A percentile compares a stretch with the other conserved stretches of the same genome.
Evolutionary conservation across 1,139 yeast species (phyloP).

Genomic region (Pneumocystis carinii): DNA sequence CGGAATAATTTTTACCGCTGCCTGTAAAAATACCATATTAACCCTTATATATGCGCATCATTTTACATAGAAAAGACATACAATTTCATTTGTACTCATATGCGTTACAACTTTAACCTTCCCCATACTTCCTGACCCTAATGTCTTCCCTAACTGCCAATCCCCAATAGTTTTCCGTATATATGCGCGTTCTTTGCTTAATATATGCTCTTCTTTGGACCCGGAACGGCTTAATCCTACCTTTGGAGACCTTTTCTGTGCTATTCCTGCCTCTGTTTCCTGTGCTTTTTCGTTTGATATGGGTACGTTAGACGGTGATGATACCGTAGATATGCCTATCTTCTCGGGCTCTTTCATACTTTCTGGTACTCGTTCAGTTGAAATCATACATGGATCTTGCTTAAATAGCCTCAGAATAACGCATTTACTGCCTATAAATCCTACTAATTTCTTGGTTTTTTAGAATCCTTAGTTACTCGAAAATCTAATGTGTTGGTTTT

Average conservation of each 20-base stretch:
- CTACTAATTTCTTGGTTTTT: too few relatives aligned
- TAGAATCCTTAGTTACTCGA: too few relatives aligned
- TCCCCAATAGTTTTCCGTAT: conserved; percentile 48
- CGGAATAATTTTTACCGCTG: conserved; percentile 30
- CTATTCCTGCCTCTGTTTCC: too few relatives aligned
- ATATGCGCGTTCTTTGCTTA: conserved; percentile 23
- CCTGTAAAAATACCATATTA: conserved; percentile 1
- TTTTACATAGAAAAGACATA: background rate
- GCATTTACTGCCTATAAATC: too few relatives aligned
- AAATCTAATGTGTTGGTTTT: too few relatives aligned
- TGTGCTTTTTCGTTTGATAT: too few relatives aligned
- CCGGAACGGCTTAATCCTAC: background rate
- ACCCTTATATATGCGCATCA: background rate
- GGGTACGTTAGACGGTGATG: too few relatives aligned
- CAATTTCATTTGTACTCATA: conserved; percentile 61
- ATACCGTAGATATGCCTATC: too few relatives aligned
- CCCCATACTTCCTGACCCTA: conserved; percentile 99
- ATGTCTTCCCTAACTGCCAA: conserved; percentile 89
- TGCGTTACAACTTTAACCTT: conserved; percentile 90
- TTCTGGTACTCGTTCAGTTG: too few relatives aligned
- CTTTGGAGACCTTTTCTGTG: background rate
- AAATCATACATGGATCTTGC: too few relatives aligned
- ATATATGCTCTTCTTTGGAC: background rate
- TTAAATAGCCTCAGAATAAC: too few relatives aligned
- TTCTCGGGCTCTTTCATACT: too few relatives aligned